These are phyloP conservation scores for Diaporthe batatas DNA, from an alignment of 2,329 filamentous ascomycete species.

Conservation along the genomic window DNA sequence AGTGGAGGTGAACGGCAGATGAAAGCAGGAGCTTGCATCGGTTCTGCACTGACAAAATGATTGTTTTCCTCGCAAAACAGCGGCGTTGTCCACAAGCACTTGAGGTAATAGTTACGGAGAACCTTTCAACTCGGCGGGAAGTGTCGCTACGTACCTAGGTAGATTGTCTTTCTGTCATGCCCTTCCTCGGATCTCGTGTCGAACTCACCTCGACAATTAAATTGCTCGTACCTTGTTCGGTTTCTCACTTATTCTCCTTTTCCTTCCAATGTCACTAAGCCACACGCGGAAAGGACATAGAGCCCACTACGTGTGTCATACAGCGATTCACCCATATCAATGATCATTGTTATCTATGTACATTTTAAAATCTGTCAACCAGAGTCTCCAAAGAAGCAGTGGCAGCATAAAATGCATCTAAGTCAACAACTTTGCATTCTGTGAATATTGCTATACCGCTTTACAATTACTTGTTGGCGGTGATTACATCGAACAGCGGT, in stretches of 20 bases:
- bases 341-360: too few species aligned
- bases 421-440: too few species aligned
- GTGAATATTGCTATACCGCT: too few species aligned
- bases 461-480: background rate
- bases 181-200: background rate
- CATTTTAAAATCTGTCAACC: too few species aligned
- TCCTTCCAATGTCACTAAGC: background rate
- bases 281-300: background rate
- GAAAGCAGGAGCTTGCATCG: background rate
- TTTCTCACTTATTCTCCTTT: background rate
- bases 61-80: too few species aligned
- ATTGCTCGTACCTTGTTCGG: background rate
- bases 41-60: background rate
- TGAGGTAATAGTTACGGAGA: background rate
- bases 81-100: background rate
- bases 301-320: background rate
- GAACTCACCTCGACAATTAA: background rate
- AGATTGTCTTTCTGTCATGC: background rate
- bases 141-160: too few species aligned
- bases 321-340: too few species aligned
- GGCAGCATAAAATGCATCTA: too few species aligned
- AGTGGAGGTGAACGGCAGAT: too few species aligned
- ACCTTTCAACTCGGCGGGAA: background rate
- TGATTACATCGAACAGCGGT: constrained; percentile 3
- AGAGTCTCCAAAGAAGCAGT: too few species aligned